phyloP scores from a whole-genome alignment of 2,329 filamentous ascomycete species.

The Lachnellula subtilissima region DNA sequence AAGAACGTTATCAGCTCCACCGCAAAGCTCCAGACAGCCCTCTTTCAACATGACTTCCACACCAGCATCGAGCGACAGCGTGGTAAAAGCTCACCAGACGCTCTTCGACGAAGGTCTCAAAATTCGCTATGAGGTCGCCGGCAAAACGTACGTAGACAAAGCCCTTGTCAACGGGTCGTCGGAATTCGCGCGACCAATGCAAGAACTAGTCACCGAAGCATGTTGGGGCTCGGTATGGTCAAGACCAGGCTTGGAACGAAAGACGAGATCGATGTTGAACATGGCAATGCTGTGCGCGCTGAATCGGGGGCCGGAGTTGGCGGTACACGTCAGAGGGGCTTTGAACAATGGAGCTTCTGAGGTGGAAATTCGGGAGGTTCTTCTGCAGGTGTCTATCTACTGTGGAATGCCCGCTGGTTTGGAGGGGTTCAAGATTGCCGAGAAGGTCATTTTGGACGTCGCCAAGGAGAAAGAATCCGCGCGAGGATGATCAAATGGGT shows the following conservation, averaged over 20 bases:
- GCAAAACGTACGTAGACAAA: conserved; percentile 55
- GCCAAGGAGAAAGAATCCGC: background rate
- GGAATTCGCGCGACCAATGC: conserved; percentile 55
- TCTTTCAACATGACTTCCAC: no score
- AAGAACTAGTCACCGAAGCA: conserved; percentile 59
- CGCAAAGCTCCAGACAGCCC: no score
- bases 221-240: conserved; percentile 63
- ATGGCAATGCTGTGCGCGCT: conserved; percentile 61
- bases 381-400: conserved; percentile 42
- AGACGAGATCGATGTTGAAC: conserved; percentile 58
- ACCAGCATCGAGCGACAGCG: no score
- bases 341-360: conserved; percentile 58
- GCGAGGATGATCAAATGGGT: background rate
- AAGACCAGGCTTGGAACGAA: conserved; percentile 55
- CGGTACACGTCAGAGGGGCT: conserved; percentile 55
- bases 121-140: conserved; percentile 55
- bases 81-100: background rate
- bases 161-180: conserved; percentile 51
- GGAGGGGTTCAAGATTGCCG: conserved; percentile 27
- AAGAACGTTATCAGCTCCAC: no score
- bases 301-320: conserved; percentile 55
- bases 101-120: conserved; percentile 58
- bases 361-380: conserved; percentile 56
- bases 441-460: conserved; percentile 1
- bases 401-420: conserved; percentile 42